A percentile compares a stretch with the other conserved stretches of the same genome.
Evolutionary conservation across 148 eudicot genomes (phyloP).

Genomic region (Rhododendron ovatum): DNA sequence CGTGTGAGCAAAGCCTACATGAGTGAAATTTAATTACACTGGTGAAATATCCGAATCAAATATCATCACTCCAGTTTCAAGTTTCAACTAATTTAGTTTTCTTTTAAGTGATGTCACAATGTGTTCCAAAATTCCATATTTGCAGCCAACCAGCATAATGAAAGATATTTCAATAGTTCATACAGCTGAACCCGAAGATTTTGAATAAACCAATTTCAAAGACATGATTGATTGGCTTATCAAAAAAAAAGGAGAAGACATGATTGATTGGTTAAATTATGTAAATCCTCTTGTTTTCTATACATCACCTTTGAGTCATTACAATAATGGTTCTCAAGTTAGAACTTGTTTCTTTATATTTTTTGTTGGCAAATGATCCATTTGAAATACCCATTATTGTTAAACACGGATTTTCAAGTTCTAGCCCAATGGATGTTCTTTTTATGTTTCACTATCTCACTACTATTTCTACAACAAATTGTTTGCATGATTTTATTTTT

Average conservation of each 20-base stretch:
- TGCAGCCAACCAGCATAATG: background rate
- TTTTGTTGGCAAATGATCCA: background rate
- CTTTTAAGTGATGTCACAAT: background rate
- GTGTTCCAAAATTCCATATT: background rate
- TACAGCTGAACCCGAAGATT: background rate
- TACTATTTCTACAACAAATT: background rate
- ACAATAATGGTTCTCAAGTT: background rate
- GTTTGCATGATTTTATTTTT: too few species aligned
- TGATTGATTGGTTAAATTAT: background rate
- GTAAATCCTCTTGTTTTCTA: background rate
- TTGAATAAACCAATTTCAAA: background rate
- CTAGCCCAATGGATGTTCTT: background rate
- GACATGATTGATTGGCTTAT: background rate
- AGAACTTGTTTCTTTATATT: background rate
- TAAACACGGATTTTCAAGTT: background rate
- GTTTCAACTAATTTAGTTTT: background rate
- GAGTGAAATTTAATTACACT: background rate
- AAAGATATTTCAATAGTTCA: background rate
- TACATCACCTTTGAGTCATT: background rate
- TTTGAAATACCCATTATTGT: background rate
- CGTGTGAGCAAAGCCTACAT: constrained; percentile 83
- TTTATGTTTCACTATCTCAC: background rate
- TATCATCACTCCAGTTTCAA: background rate
- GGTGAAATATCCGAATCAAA: background rate
- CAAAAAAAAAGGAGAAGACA: background rate